phyloP scores from a whole-genome alignment of 306 rosid genomes.

The Bauhinia variegata region DNA sequence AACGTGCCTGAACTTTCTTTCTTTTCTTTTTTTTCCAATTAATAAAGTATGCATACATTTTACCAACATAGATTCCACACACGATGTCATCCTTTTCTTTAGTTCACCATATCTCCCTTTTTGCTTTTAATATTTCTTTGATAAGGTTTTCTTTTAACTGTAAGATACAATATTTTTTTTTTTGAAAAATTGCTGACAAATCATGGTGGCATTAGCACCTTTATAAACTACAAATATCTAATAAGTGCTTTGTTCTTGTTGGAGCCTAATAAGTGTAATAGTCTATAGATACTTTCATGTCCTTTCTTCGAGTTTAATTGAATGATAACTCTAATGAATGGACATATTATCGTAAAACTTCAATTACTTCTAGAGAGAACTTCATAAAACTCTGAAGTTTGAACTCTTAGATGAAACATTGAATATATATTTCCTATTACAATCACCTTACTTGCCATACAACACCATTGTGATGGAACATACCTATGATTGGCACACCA shows the following conservation, averaged over 20 bases:
- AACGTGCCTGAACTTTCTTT: no score
- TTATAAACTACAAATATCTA: conserved; percentile 2
- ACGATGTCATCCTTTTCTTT: neutral
- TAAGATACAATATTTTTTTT: no score
- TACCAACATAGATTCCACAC: conserved; percentile 10
- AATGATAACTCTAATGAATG: neutral
- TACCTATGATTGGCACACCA: conserved; percentile 24
- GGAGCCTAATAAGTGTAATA: neutral
- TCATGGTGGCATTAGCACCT: conserved; percentile 2
- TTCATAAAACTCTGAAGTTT: conserved; percentile 11
- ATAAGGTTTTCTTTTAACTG: neutral
- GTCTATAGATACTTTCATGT: no score
- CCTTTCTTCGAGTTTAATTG: neutral
- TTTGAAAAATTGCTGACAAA: neutral
- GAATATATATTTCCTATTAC: neutral
- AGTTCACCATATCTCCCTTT: conserved; percentile 10
- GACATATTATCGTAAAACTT: no score
- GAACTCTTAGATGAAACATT: conserved; percentile 14
- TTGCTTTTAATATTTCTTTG: neutral
- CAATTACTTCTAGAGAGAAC: neutral
- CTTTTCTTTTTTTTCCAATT: no score
- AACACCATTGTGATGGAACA: neutral
- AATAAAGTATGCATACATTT: neutral
- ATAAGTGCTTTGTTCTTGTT: neutral
- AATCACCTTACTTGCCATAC: conserved; percentile 21